Conservation (phyloP, 116 monocot genomes). For the Posidonia oceanica region DNA sequence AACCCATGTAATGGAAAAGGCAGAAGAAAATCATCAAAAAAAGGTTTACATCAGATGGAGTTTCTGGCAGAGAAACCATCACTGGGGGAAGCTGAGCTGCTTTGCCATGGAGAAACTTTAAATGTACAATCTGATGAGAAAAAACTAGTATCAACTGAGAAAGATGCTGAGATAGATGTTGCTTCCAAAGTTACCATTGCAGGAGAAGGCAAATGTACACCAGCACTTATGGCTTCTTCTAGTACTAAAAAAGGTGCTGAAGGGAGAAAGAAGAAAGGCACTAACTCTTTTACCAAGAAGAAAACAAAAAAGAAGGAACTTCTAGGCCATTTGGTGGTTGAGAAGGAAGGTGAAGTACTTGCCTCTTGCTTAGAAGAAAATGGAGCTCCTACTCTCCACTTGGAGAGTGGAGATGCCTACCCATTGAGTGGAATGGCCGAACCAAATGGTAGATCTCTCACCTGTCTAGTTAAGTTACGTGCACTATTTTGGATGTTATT, state of each 20-base stretch:
- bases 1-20: conserved; percentile 5
- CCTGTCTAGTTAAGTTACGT: conserved; percentile 1
- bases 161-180: neutral
- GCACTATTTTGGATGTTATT: neutral
- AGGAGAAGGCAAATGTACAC: conserved; percentile 7
- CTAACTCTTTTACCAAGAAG: conserved; percentile 11
- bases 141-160: conserved; percentile 1
- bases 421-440: conserved; percentile 3
- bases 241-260: conserved; percentile 9
- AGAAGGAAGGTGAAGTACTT: conserved; percentile 10
- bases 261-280: conserved; percentile 11
- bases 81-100: conserved; percentile 9
- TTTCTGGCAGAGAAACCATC: conserved; percentile 9
- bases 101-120: conserved; percentile 2
- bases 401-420: neutral
- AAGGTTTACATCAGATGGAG: conserved; percentile 5
- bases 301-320: conserved; percentile 3
- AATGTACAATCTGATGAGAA: conserved; percentile 12
- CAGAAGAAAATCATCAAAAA: conserved; percentile 8
- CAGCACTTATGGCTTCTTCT: conserved; percentile 3
- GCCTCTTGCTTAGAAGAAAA: conserved; percentile 8
- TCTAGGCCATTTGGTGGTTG: neutral
- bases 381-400: conserved; percentile 6
- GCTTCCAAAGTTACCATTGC: conserved; percentile 6
- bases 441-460: conserved; percentile 14